These are phyloP conservation scores for Xylariaceae sp. DNA, from an alignment of 2,329 filamentous ascomycete species.

Conservation along the genomic window DNA sequence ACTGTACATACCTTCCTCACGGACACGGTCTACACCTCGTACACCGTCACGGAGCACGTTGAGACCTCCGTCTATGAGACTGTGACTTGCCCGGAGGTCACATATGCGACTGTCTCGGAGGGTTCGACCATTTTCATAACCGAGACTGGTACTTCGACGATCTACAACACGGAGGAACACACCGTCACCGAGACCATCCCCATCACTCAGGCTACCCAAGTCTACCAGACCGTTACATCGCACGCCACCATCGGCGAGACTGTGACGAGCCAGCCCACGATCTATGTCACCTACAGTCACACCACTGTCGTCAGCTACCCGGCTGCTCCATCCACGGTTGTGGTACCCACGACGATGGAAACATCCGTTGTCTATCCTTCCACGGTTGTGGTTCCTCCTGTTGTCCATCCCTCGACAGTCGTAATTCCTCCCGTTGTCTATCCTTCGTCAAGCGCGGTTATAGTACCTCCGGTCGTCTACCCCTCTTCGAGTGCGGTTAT, in stretches of 20 bases:
- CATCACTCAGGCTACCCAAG: conserved; percentile 36
- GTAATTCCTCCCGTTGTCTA: background rate
- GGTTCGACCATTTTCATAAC: conserved; percentile 40
- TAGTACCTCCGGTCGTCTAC: conserved; percentile 5
- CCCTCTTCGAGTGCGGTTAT: conserved; percentile 1
- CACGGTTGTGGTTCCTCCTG: background rate
- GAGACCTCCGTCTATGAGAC: conserved; percentile 33
- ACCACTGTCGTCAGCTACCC: conserved; percentile 33
- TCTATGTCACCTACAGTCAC: conserved; percentile 30
- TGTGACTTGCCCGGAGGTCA: conserved; percentile 37
- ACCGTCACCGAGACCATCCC: conserved; percentile 34
- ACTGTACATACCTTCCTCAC: conserved; percentile 16
- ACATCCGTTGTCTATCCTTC: conserved; percentile 6
- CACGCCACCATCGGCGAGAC: conserved; percentile 32
- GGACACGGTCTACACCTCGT: conserved; percentile 30
- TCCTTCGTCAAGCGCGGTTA: background rate
- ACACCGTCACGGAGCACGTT: conserved; percentile 29
- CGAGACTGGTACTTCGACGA: conserved; percentile 39
- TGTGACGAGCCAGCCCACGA: conserved; percentile 33
- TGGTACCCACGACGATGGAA: conserved; percentile 20
- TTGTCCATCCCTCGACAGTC: conserved; percentile 1
- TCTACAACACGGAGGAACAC: conserved; percentile 35
- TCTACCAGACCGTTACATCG: conserved; percentile 40
- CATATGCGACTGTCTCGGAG: conserved; percentile 40
- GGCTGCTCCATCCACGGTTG: conserved; percentile 23